Evolutionary conservation across 371 early-diverging fungal genomes (phyloP), one percentile per base, ranked within the genome.

Genomic region (Caulochytrium protostelioides): DNA sequence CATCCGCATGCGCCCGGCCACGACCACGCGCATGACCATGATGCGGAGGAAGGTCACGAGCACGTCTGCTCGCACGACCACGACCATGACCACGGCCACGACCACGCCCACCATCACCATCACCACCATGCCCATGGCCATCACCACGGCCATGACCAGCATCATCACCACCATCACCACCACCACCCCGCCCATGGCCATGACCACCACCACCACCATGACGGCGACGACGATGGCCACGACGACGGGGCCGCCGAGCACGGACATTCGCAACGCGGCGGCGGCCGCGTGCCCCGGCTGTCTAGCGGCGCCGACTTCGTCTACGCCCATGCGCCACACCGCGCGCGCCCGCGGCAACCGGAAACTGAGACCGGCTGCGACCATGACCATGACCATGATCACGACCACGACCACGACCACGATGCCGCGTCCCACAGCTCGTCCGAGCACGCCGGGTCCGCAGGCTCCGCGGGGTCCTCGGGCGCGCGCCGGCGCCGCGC

Each of bases 11-110:
- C n/a, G n/a, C n/a, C n/a, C n/a, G n/a, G n/a, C n/a, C n/a, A 34
- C 24, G 10, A 24, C 24, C 24, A 24, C 24, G 24, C 24, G 24
- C 24, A 24, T 24, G 12, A 8, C 24, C 24, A 24, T 12, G 24
- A 12, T 12, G 3, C 18, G 13, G 30, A 8, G 10, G 8, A 10
- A 8, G 10, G 1, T 23, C 38, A 37, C 5, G 22, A 5, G 4
- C 32, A 38, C 32, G 22, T 16, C 13, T 13, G 8, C 22, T 20
- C 9, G 14, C 30, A 30, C 24, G 29, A 22, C 17, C 38, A 37
- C 38, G 15, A 17, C 28, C 40, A 24, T 13, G 9, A 3, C 2
- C 38, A 32, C 30, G 21, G 30, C 32, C 18, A 34, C 17, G 30
- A 20, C 27, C 34, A 33, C 7, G 7, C 14, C 12, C 12, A 21